Percentiles rank a stretch among this genome's conserved stretches.
These are phyloP conservation scores for Colletotrichum lupini DNA, from an alignment of 2,329 filamentous ascomycete genomes.

Conservation along the genomic window DNA sequence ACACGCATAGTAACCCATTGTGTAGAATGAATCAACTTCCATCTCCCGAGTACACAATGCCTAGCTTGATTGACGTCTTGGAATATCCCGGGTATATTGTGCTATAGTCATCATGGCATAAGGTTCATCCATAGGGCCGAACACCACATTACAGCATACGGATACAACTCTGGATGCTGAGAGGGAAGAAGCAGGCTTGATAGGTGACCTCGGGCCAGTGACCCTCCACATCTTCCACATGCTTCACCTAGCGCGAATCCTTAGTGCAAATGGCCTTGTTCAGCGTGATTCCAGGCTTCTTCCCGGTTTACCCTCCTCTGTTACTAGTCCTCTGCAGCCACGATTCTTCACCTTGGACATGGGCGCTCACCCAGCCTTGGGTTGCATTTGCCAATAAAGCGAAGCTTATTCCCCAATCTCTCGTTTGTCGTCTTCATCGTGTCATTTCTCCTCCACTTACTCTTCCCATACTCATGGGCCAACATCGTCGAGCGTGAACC, in stretches of 20 bases:
- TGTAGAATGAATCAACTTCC: background rate
- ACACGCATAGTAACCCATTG: too few species aligned
- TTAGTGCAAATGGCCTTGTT: slow-evolving; percentile 7
- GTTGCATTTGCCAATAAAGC: slow-evolving; percentile 17
- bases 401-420: background rate
- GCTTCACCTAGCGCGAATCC: background rate
- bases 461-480: background rate
- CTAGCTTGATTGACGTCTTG: slow-evolving; percentile 2
- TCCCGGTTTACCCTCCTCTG: slow-evolving; percentile 6
- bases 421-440: background rate
- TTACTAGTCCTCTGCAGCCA: background rate
- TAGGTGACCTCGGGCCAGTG: background rate
- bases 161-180: background rate
- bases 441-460: background rate
- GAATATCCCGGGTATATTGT: background rate
- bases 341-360: background rate
- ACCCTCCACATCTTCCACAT: background rate
- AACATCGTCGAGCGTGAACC: background rate
- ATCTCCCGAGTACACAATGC: background rate
- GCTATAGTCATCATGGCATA: background rate
- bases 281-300: slow-evolving; percentile 19
- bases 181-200: background rate
- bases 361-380: background rate
- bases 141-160: background rate
- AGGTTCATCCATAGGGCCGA: background rate